A percentile compares a stretch with the other conserved stretches of the same genome.
phyloP scores from a whole-genome alignment of 495 filamentous ascomycete species.

The Podospora bellae-mahoneyi region DNA sequence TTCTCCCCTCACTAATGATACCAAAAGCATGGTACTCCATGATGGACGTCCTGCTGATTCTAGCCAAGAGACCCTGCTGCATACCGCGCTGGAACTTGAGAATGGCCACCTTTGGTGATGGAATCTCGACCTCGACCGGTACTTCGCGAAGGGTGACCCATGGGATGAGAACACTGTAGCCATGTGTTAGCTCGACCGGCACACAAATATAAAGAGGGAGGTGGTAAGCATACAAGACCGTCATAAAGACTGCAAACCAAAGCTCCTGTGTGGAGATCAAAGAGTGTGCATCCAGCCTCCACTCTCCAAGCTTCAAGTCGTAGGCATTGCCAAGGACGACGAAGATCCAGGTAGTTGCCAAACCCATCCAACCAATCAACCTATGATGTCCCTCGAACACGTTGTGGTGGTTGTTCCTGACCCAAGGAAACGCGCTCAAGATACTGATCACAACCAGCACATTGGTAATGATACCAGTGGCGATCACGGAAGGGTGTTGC shows the following conservation, averaged over 20 bases:
- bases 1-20: slow-evolving; percentile 44
- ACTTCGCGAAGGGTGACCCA: slow-evolving; percentile 46
- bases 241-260: slow-evolving; percentile 48
- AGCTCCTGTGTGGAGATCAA: slow-evolving; percentile 43
- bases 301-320: slow-evolving; percentile 37
- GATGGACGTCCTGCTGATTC: slow-evolving; percentile 45
- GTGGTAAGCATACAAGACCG: slow-evolving; percentile 37
- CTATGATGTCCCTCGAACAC: slow-evolving; percentile 44
- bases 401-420: slow-evolving; percentile 43
- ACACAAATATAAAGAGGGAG: neutral
- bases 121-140: slow-evolving; percentile 44
- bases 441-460: slow-evolving; percentile 42
- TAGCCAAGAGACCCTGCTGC: slow-evolving; percentile 45
- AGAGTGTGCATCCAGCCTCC: slow-evolving; percentile 35
- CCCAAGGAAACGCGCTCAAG: slow-evolving; percentile 46
- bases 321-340: slow-evolving; percentile 41
- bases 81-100: slow-evolving; percentile 44
- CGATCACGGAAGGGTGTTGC: slow-evolving; percentile 37
- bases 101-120: slow-evolving; percentile 43
- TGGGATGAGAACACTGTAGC: slow-evolving; percentile 39
- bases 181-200: slow-evolving; percentile 22
- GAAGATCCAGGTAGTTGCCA: slow-evolving; percentile 44
- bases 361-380: slow-evolving; percentile 45
- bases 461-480: slow-evolving; percentile 43
- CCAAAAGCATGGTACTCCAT: slow-evolving; percentile 50